phyloP scores from a whole-genome alignment of 2,329 filamentous ascomycete species.

The Tolypocladium ovalisporum region DNA sequence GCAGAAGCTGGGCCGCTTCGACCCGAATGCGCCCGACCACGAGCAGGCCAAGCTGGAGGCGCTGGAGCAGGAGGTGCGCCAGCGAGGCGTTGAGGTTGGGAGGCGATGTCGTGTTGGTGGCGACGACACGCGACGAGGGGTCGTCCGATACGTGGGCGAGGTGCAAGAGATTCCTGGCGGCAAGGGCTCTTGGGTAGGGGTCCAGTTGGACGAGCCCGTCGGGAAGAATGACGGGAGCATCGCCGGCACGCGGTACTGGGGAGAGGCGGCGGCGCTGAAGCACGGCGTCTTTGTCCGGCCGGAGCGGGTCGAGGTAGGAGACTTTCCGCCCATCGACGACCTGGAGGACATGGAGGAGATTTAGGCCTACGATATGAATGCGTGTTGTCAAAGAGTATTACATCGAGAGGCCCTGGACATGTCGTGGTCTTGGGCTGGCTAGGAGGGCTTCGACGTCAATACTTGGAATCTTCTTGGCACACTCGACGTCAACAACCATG shows the following conservation, averaged over 20 bases:
- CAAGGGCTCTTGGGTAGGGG: constrained; percentile 58
- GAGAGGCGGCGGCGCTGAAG: constrained; percentile 50
- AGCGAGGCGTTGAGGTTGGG: constrained; percentile 54
- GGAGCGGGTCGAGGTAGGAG: constrained; percentile 66
- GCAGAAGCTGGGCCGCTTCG: constrained; percentile 94
- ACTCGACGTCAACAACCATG: neutral
- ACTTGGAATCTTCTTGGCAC: neutral
- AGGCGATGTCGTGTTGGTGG: constrained; percentile 54
- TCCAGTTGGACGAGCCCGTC: constrained; percentile 67
- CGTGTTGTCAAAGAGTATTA: neutral
- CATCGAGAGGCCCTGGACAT: neutral
- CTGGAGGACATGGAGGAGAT: constrained; percentile 72
- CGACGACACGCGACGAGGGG: constrained; percentile 59
- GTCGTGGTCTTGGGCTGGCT: neutral
- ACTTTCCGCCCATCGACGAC: constrained; percentile 61
- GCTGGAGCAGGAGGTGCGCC: constrained; percentile 57
- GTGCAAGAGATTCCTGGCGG: constrained; percentile 63
- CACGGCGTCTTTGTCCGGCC: constrained; percentile 70
- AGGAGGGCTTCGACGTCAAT: neutral
- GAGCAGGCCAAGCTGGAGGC: constrained; percentile 63
- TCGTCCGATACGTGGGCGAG: constrained; percentile 60
- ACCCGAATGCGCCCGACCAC: constrained; percentile 67
- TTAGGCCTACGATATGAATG: constrained; percentile 15
- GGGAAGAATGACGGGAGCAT: constrained; percentile 77
- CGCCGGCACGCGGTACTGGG: constrained; percentile 58